Conservation (phyloP, 192 early-diverging fungal species). For the Coemansia reversa region DNA sequence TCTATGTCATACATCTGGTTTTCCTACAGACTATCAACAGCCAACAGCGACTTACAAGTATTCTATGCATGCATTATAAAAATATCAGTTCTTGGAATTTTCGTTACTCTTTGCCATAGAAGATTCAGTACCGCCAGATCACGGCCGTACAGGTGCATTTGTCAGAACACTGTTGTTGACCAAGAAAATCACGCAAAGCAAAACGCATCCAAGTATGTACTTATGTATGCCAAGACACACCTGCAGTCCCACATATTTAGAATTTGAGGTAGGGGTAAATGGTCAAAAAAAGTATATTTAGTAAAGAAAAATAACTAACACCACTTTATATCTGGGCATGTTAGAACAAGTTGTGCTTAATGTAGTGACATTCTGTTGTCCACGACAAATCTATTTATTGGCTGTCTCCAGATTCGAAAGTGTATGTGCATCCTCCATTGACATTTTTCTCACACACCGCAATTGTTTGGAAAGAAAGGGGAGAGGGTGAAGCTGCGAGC, state of each 20-base stretch:
- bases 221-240: neutral
- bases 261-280: neutral
- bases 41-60: neutral
- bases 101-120: neutral
- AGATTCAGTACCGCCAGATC: neutral
- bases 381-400: neutral
- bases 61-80: neutral
- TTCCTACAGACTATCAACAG: too few species aligned
- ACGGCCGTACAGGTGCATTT: neutral
- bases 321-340: neutral
- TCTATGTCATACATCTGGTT: too few species aligned
- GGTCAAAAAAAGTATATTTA: neutral
- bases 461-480: neutral
- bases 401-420: too few species aligned
- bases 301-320: neutral
- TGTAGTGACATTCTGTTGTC: neutral
- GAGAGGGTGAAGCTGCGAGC: neutral
- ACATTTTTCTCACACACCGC: neutral
- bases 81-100: too few species aligned
- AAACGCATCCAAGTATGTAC: neutral
- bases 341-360: neutral
- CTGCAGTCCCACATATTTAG: neutral
- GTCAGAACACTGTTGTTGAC: neutral
- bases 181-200: neutral
- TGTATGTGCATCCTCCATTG: too few species aligned